Conservation (phyloP, 352 stramenopile genomes). For the Globisporangium cederbergense region DNA sequence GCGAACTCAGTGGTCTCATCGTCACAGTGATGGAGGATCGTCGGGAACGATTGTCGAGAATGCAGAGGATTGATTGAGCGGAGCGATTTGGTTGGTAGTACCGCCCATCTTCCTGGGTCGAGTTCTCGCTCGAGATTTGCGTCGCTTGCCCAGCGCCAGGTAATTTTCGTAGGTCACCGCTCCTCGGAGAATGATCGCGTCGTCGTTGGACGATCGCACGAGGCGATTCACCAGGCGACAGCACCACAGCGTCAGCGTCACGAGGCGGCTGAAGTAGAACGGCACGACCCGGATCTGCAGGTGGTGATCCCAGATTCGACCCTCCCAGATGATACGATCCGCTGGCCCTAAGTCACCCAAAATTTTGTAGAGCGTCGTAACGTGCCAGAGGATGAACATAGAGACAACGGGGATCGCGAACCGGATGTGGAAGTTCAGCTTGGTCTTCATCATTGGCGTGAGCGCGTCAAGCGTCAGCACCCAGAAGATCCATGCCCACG, state of each 20-base stretch:
- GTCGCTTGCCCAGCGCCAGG: conserved; percentile 5
- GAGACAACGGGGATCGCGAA: conserved; percentile 17
- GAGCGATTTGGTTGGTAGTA: neutral
- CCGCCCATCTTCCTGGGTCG: neutral
- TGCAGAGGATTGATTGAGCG: neutral
- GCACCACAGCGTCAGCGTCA: conserved; percentile 18
- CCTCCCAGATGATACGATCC: conserved; percentile 16
- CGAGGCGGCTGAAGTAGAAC: conserved; percentile 23
- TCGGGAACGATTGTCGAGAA: neutral
- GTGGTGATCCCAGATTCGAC: conserved; percentile 3
- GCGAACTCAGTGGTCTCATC: neutral
- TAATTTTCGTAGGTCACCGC: conserved; percentile 31
- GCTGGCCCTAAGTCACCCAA: conserved; percentile 10
- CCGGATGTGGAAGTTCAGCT: conserved; percentile 23
- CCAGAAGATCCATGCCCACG: conserved; percentile 29
- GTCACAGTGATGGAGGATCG: neutral
- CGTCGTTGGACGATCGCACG: conserved; percentile 12
- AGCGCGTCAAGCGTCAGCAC: conserved; percentile 30
- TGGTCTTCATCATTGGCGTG: conserved; percentile 25
- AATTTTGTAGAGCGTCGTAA: conserved; percentile 8
- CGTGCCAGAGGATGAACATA: conserved; percentile 19
- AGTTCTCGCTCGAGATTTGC: conserved; percentile 8
- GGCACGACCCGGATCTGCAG: conserved; percentile 16
- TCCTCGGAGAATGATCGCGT: conserved; percentile 24
- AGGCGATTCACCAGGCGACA: conserved; percentile 13